These are phyloP conservation scores for Hymenoscyphus salicellus DNA, from an alignment of 2,329 filamentous ascomycete genomes.

Conservation along the genomic window DNA sequence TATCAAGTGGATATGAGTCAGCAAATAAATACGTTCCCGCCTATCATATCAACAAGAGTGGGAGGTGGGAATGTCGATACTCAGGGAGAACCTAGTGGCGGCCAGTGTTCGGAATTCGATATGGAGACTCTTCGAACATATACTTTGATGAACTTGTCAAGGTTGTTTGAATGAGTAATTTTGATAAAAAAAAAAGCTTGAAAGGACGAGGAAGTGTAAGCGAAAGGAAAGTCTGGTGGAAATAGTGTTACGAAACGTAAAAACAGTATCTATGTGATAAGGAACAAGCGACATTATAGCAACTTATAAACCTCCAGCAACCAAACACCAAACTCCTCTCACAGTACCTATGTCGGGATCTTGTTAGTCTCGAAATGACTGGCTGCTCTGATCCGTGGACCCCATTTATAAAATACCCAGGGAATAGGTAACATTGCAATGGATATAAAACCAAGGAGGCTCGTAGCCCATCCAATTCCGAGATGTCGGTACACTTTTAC, in stretches of 20 bases:
- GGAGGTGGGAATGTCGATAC: slow-evolving; percentile 1
- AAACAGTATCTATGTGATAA: too few relatives aligned
- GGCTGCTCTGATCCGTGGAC: slow-evolving; percentile 21
- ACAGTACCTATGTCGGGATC: not conserved
- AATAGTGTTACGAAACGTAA: too few relatives aligned
- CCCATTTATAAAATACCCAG: slow-evolving; percentile 42
- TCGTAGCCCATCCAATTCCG: slow-evolving; percentile 37
- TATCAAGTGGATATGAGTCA: not conserved
- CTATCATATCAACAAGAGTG: slow-evolving; percentile 2
- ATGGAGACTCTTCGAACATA: too few relatives aligned
- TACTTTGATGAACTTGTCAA: too few relatives aligned
- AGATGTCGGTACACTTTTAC: slow-evolving; percentile 36
- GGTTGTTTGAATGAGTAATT: too few relatives aligned
- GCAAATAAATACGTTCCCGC: not conserved
- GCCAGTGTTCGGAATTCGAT: not conserved
- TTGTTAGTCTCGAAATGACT: slow-evolving; percentile 12
- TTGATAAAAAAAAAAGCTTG: too few relatives aligned
- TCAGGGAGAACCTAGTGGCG: not conserved
- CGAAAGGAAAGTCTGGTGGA: too few relatives aligned
- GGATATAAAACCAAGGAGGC: slow-evolving; percentile 41
- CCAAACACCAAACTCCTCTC: too few relatives aligned
- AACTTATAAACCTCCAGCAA: too few relatives aligned
- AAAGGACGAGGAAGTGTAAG: too few relatives aligned
- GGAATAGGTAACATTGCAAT: slow-evolving; percentile 42
- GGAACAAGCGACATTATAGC: too few relatives aligned